Base-by-base conservation (phyloP, 2,329 filamentous ascomycete genomes). In the Trichophyton rubrum region DNA sequence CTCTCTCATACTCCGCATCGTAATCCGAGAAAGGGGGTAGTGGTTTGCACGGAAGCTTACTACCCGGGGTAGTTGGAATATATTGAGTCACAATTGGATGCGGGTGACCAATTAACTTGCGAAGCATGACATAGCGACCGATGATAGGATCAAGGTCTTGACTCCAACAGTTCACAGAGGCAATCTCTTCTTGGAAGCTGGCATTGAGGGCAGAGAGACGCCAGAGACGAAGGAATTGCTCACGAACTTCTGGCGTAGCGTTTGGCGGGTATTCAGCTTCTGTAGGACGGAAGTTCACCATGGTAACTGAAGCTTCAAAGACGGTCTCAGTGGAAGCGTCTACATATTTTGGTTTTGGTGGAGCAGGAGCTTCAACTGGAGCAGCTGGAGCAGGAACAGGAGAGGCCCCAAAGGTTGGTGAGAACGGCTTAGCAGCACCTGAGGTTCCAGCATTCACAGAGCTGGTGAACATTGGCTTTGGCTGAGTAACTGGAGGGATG, bases 211-310 rank as follows among this genome's bases (percentile, higher is more conserved):
- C 64, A 51, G 64, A 64, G 22, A 70, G 62, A 15, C 68, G 66
- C 62, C 67, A 69, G 41, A 71, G 70, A 59, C 74, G 73, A 61
- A 78, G 75, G 75, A 77, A 80, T 55, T 77, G 72, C 30, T 70
- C 77, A 63, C 78, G 75, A 49, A 80, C 76, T 47, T 80, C 78
- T 59, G 79, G 77, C 13, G 80, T 79, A 6, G 78, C 79, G 63
- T 80, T 78, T 13, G 35, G 22, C 17, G 65, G 64, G 11, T 65
- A 59, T 6, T 45, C 56, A 5, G 35, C 51, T 24, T 61, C 60
- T 13, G 41, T n/a, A 33, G 62, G 62, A 45, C 60, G 33, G 22
- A 63, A 45, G 22, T 63, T 41, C 53, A 41, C 33, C 15, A 61
- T 17, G 33, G 59, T 49, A 27, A 53, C 53, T 40, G 61, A 51